Percentiles rank a stretch among this genome's conserved stretches.
phyloP scores from a whole-genome alignment of 768 basidiomycete species.

The Mycena albidolilacea region DNA sequence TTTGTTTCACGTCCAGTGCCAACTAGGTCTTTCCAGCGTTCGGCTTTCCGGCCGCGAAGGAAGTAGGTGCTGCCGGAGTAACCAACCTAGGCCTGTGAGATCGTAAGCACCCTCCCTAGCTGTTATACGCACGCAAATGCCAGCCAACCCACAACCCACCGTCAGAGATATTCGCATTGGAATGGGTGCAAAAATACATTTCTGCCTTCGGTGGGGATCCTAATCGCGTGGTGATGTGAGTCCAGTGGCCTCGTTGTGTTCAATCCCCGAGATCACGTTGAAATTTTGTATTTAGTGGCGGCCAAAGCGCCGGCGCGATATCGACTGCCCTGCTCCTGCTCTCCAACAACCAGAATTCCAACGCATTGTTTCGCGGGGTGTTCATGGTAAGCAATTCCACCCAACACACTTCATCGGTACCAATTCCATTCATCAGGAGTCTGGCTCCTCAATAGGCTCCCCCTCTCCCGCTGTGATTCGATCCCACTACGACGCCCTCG shows the following conservation, averaged over 20 bases:
- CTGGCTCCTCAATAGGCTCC: background rate
- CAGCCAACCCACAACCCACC: background rate
- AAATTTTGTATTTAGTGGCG: background rate
- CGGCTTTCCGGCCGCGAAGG: conserved; percentile 35
- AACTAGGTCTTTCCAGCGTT: conserved; percentile 29
- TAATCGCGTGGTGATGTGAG: conserved; percentile 18
- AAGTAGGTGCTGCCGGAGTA: conserved; percentile 28
- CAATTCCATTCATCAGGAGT: background rate
- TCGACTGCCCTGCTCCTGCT: background rate
- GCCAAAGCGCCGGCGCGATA: conserved; percentile 4
- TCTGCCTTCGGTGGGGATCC: conserved; percentile 26
- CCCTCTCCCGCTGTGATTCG: background rate
- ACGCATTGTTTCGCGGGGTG: background rate
- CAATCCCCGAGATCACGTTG: background rate
- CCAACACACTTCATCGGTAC: background rate
- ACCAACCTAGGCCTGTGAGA: conserved; percentile 39
- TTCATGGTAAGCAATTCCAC: background rate
- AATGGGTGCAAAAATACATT: conserved; percentile 31
- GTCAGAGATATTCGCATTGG: conserved; percentile 30
- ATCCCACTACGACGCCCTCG: background rate
- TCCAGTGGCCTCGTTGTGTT: background rate
- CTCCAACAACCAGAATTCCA: background rate
- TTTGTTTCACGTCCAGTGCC: too few species aligned
- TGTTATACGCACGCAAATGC: background rate
- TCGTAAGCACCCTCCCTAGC: conserved; percentile 25